Evolutionary conservation across 2,329 filamentous ascomycete genomes (phyloP), one percentile per base, ranked within the genome.

Genomic region (Arthrobotrys musiformis): DNA sequence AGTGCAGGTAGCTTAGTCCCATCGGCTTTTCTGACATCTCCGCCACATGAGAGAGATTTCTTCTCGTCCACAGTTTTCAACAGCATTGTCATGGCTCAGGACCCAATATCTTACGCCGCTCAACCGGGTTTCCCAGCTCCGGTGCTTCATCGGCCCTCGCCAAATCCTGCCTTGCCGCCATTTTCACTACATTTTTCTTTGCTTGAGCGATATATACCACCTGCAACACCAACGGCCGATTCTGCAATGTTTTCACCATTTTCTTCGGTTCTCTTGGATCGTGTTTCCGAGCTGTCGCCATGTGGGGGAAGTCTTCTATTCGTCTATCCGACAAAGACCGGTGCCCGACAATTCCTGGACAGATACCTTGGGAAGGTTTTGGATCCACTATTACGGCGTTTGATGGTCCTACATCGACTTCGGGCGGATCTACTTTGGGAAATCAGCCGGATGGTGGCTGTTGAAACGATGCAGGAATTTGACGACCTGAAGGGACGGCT

Each of bases 181-280:
- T 80, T 70, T 67, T 80, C 79, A 22, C 69, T 81, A 5, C 80
- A 81, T 44, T 77, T 81, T 54, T 81, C 80, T 9, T 50, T 81
- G n/a, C 76, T 81, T 5, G 80, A 81, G 46, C 79, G 80, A 24
- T 81, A 81, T 50, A 81, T 81, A 30, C 80, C 80, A 46, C 80
- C 80, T 35, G 75, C 79, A 9, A 79, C 80, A 28, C 63, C 40
- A 46, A 78, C 77, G 44, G 80, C 80, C 26, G 80, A 81, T 35
- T 66, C 79, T 15, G 73, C 78, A 15, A 81, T 81, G 80, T 81
- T 81, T 70, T 80, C 79, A 42, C 58, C 77, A 22, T 78, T 76
- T 35, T 78, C 79, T 33, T 81, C 80, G 3, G 78, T 81, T n/a
- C 75, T 81, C 46, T 70, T 81, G 17, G 80, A 81, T 61, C 78